phyloP scores from a whole-genome alignment of 306 rosid species.

The Dicorynia guianensis region DNA sequence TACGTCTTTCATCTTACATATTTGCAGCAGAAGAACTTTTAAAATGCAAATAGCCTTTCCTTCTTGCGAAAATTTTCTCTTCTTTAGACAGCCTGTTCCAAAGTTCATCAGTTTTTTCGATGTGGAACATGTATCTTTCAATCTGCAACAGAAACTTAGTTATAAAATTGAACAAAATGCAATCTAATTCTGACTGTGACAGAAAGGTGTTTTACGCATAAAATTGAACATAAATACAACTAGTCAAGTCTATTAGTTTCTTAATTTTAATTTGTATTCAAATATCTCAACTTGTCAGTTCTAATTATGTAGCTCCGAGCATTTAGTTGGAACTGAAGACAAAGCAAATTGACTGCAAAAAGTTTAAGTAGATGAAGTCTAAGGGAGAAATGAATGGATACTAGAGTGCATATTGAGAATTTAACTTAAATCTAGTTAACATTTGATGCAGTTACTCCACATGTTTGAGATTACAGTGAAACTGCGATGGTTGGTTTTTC shows the following conservation, averaged over 20 bases:
- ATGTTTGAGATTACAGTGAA: background rate
- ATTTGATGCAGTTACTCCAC: background rate
- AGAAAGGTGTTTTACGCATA: background rate
- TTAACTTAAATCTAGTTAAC: background rate
- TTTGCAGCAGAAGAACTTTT: background rate
- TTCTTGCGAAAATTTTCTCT: constrained; percentile 67
- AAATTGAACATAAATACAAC: constrained; percentile 4
- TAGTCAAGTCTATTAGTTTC: constrained; percentile 6
- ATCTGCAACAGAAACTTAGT: constrained; percentile 60
- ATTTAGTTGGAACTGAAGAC: background rate
- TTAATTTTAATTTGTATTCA: constrained; percentile 16
- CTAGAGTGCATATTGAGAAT: constrained; percentile 11
- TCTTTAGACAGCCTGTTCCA: constrained; percentile 70
- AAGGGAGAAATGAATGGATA: constrained; percentile 1
- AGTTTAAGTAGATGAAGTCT: background rate
- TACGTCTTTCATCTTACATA: background rate
- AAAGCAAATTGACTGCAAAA: constrained; percentile 5
- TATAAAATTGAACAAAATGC: constrained; percentile 26
- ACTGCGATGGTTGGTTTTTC: background rate
- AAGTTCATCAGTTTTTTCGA: constrained; percentile 67
- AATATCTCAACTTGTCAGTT: constrained; percentile 22
- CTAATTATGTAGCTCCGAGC: no score
- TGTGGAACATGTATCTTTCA: constrained; percentile 79
- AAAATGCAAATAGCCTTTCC: constrained; percentile 49
- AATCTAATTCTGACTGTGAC: background rate